These are phyloP conservation scores for Cantharellus cinnabarinus DNA, from an alignment of 768 basidiomycete species.

Conservation along the genomic window DNA sequence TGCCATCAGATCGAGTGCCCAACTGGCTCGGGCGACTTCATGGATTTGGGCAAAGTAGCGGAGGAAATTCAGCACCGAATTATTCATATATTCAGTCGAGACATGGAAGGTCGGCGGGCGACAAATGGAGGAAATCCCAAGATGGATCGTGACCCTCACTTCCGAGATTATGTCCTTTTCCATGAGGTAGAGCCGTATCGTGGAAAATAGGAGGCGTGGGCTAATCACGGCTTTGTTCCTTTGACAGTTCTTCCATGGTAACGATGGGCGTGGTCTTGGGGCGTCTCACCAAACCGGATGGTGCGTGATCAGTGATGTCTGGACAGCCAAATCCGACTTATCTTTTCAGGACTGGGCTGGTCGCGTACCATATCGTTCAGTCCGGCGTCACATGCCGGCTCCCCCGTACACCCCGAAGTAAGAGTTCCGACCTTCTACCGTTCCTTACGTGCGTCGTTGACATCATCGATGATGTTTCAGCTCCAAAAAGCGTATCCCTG, in stretches of 20 bases:
- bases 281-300: constrained; percentile 98
- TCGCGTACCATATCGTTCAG: constrained; percentile 80
- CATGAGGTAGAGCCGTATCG: constrained; percentile 43
- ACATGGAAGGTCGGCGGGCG: constrained; percentile 66
- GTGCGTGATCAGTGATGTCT: constrained; percentile 23
- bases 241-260: constrained; percentile 83
- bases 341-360: constrained; percentile 55
- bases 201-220: background rate
- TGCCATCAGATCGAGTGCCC: constrained; percentile 59
- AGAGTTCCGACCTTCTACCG: constrained; percentile 15
- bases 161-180: constrained; percentile 93
- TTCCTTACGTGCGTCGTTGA: background rate
- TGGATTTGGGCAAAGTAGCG: constrained; percentile 84
- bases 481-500: constrained; percentile 65
- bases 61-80: constrained; percentile 99
- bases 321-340: background rate
- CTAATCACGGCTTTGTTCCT: background rate
- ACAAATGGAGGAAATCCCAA: constrained; percentile 79
- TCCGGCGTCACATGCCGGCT: constrained; percentile 75
- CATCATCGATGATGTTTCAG: constrained; percentile 20
- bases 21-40: constrained; percentile 89
- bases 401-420: constrained; percentile 86
- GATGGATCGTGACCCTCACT: constrained; percentile 82
- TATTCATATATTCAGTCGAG: constrained; percentile 94
- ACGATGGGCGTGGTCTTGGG: constrained; percentile 79